These are phyloP conservation scores for Zygosaccharomyces bisporus DNA, from an alignment of 805 yeast genomes.

Conservation along the genomic window DNA sequence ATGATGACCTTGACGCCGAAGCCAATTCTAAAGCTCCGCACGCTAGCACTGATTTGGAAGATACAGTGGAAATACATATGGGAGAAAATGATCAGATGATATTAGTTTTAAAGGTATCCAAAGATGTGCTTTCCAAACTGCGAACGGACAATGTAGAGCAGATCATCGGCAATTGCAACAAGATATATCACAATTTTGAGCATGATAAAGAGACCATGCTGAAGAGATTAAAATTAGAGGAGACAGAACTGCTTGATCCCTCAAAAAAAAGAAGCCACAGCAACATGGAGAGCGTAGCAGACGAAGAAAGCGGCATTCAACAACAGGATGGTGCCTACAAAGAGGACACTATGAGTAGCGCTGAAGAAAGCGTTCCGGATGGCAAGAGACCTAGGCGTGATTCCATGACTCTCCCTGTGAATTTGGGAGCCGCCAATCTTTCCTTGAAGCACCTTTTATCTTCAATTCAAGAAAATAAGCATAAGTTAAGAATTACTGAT, in stretches of 20 bases:
- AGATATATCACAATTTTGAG: constrained; percentile 72
- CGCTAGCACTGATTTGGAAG: neutral
- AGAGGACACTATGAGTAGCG: constrained; percentile 7
- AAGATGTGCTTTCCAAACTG: constrained; percentile 34
- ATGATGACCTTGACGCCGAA: constrained; percentile 16
- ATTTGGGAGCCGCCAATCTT: constrained; percentile 69
- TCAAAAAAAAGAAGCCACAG: constrained; percentile 26
- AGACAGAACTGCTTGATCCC: constrained; percentile 60
- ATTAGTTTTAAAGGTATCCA: constrained; percentile 36
- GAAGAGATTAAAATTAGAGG: constrained; percentile 72
- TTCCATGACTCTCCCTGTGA: constrained; percentile 35
- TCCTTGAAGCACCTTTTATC: constrained; percentile 76
- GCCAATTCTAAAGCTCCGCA: constrained; percentile 21
- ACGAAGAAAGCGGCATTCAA: constrained; percentile 24
- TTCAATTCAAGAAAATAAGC: constrained; percentile 74
- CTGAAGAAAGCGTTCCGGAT: constrained; percentile 9
- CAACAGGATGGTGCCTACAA: constrained; percentile 28
- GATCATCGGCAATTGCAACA: constrained; percentile 59
- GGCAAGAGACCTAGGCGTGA: constrained; percentile 29
- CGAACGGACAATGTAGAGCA: constrained; percentile 34
- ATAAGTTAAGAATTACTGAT: constrained; percentile 71
- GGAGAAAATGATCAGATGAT: constrained; percentile 27
- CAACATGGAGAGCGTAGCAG: constrained; percentile 22
- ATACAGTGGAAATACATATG: constrained; percentile 8
- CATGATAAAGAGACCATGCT: constrained; percentile 69